Evolutionary conservation across 73 alveolate species (phyloP), one percentile per base, ranked within the genome.

Genomic region (Durusdinium trenchii): DNA sequence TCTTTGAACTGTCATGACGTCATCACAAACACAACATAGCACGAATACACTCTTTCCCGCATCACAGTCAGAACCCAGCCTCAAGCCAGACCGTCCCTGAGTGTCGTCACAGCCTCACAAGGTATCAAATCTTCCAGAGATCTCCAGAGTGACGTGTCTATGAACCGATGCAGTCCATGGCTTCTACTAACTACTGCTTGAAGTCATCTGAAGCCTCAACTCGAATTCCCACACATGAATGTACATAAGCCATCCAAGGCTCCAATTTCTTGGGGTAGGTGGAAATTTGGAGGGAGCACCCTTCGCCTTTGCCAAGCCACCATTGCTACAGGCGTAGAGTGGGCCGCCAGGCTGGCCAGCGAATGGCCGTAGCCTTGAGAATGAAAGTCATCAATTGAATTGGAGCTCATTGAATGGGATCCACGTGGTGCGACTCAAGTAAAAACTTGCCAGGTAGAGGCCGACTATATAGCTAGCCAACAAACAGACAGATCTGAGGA

Each of bases 321-420:
- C 86, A 76, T 76, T 76, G 86, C 86, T 76, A 36, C 86, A 76
- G 36, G 86, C 86, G 45, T 76, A 76, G 40, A 76, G 60, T 16
- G 86, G 86, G 45, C 86, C 45, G 18, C 86, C 86, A 76, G 86
- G 86, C 45, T 76, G 86, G 3, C 86, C 86, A 14, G 86, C 86
- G 14, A 76, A 10, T 2, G 86, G 86, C 60, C 86, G 54, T 9
- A 76, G 60, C 86, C 86, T 76, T 35, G 36, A n/a, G n/a, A n/a
- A n/a, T n/a, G n/a, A n/a, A n/a, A n/a, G n/a, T n/a, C n/a, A n/a
- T n/a, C n/a, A n/a, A n/a, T n/a, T n/a, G n/a, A n/a, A n/a, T n/a
- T n/a, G n/a, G n/a, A n/a, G n/a, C n/a, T n/a, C n/a, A n/a, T n/a
- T n/a, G n/a, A n/a, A n/a, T n/a, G n/a, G n/a, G n/a, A n/a, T n/a